Evolutionary conservation across 805 yeast species (phyloP).

Genomic region (Candida nonsorbophila): DNA sequence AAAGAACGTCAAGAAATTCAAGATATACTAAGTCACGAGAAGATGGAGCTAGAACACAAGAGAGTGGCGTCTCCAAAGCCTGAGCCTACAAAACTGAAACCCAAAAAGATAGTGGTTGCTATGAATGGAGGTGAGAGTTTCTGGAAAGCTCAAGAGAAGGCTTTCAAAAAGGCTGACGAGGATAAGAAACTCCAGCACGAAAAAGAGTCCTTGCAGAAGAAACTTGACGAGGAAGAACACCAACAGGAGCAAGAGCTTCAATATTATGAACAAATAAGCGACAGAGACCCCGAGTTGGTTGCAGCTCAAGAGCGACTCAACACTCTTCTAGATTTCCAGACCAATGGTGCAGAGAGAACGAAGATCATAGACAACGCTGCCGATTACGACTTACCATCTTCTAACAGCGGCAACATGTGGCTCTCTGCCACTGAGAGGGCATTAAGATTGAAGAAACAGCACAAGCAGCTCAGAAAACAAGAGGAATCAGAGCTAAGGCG

Average conservation of each 20-base stretch:
- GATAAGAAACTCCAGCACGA: conserved; percentile 17
- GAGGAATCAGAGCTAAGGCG: conserved; percentile 55
- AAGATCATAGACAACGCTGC: conserved; percentile 89
- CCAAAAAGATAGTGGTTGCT: conserved; percentile 49
- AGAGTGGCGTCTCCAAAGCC: conserved; percentile 10
- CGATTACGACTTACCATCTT: conserved; percentile 66
- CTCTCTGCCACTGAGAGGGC: conserved; percentile 85
- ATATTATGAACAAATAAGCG: conserved; percentile 33
- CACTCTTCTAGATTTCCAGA: conserved; percentile 73
- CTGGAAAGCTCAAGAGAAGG: conserved; percentile 62
- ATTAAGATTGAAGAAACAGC: conserved; percentile 79
- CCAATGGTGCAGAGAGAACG: conserved; percentile 84
- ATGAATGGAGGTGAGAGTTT: conserved; percentile 57
- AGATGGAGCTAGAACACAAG: conserved; percentile 29
- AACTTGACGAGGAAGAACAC: conserved; percentile 26
- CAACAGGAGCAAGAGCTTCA: conserved; percentile 42
- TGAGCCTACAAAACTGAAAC: conserved; percentile 14
- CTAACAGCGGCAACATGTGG: conserved; percentile 60
- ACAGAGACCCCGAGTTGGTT: conserved; percentile 51
- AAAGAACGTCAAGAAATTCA: conserved; percentile 60
- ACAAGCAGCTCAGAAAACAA: conserved; percentile 60
- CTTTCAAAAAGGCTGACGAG: conserved; percentile 56
- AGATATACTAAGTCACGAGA: conserved; percentile 50
- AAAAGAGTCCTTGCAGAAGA: conserved; percentile 14
- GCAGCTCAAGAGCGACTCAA: conserved; percentile 74